These are phyloP conservation scores for Chaetomiaceae sp. DNA, from an alignment of 2,329 filamentous ascomycete genomes.

Conservation along the genomic window DNA sequence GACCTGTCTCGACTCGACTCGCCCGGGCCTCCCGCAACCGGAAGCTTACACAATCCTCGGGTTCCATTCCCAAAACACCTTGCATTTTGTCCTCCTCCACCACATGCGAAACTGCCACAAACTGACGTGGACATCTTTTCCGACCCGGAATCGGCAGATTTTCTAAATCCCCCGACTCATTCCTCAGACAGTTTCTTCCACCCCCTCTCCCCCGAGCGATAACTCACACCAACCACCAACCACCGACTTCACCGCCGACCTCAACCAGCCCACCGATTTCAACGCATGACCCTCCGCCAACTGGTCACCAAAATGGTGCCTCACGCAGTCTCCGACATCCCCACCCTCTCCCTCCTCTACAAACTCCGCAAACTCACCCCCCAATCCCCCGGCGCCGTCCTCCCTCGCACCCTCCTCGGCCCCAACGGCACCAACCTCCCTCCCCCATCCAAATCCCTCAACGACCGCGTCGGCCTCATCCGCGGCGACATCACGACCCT, in stretches of 20 bases:
- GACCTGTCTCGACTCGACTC: not conserved
- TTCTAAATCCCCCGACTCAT: too few relatives aligned
- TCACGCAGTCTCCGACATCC: conserved; percentile 51
- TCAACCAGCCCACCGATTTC: too few relatives aligned
- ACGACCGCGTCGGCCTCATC: conserved; percentile 66
- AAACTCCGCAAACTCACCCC: conserved; percentile 5
- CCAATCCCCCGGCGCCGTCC: conserved; percentile 1
- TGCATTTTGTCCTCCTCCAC: too few relatives aligned
- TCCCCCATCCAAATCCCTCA: conserved; percentile 50
- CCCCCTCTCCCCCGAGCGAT: not conserved
- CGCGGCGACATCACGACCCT: conserved; percentile 79
- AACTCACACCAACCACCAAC: not conserved
- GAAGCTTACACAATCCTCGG: too few relatives aligned
- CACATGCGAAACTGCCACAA: too few relatives aligned
- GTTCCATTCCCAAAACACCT: too few relatives aligned
- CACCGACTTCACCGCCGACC: not conserved
- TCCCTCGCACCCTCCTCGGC: conserved; percentile 23
- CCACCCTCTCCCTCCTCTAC: conserved; percentile 48
- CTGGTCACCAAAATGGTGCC: conserved; percentile 33
- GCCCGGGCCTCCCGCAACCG: not conserved
- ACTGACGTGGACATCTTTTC: too few relatives aligned
- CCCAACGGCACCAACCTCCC: conserved; percentile 21
- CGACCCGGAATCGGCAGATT: too few relatives aligned
- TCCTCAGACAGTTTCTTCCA: too few relatives aligned
- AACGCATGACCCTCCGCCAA: conserved; percentile 13